Base-by-base conservation (phyloP, 208 protist species). In the Acanthamoeba royreba region DNA sequence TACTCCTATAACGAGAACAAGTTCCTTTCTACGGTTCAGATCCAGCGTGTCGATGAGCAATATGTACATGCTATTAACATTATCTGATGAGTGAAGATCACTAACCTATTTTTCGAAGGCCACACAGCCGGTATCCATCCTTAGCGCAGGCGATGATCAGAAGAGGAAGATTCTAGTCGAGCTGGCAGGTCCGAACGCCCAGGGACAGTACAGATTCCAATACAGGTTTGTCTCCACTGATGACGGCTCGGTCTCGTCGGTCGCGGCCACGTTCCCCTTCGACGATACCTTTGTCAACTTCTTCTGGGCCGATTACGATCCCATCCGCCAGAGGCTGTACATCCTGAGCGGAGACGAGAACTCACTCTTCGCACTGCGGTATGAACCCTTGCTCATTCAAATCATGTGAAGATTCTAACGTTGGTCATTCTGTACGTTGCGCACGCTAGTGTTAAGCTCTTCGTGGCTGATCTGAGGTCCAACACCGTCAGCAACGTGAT, bases 281-380 rank as follows among this genome's bases (percentile, higher is more conserved):
- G 77, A 87, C 47, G 46, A 87, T 31, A 87, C 77, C 1, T 87
- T 61, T 40, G 77, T 87, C 77, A 87, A 87, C 77, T 87, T 87
- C 77, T 87, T 87, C 77, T 87, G 77, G 77, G 77, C 77, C 43
- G 77, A 87, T 45, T 87, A 42, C 31, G 77, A 87, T 45, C 43
- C 22, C 43, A 35, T 61, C 5, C 46, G 42, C 77, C 19, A 87
- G 77, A 87, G 33, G 47, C 77, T 87, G 31, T 87, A 87, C 77
- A 58, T 87, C 77, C 47, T 87, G 19, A 61, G 46, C 47, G 77
- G 77, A 1, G 77, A 87, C 17, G 77, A 87, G 77, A 87, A 87
- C 47, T 87, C 77, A 3, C 43, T 87, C 77, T 87, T 28, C 47
- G 42, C 43, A 0, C 47, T 87, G 31, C 38, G 58, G 58, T 35